Percentiles rank a stretch among this genome's conserved stretches.
These are phyloP conservation scores for Penicillium freii DNA, from an alignment of 2,329 filamentous ascomycete genomes.

Conservation along the genomic window DNA sequence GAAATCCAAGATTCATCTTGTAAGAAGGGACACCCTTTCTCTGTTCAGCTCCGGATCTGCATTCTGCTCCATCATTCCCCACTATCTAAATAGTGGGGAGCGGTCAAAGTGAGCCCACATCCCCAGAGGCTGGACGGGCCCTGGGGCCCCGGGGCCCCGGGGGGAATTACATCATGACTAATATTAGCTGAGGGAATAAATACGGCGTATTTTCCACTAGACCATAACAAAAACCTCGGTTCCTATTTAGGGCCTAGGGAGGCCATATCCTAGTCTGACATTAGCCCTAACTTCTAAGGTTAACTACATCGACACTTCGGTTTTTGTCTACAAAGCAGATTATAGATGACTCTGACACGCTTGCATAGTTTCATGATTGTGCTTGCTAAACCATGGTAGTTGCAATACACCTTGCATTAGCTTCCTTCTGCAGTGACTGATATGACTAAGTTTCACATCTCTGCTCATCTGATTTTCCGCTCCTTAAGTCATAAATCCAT, in stretches of 20 bases:
- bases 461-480: too few species aligned
- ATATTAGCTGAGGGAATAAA: too few species aligned
- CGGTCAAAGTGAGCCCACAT: constrained; percentile 12
- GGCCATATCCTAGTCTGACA: too few species aligned
- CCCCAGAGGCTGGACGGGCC: not conserved
- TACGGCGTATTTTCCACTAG: too few species aligned
- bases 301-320: not conserved
- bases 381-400: too few species aligned
- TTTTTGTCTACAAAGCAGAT: not conserved
- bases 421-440: not conserved
- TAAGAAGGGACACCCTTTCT: not conserved
- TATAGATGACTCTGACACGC: not conserved
- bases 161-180: not conserved
- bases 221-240: too few species aligned
- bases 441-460: not conserved
- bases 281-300: not conserved
- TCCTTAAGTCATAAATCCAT: not conserved
- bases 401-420: not conserved
- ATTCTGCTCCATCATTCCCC: not conserved
- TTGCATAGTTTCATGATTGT: not conserved
- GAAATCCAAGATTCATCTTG: not conserved
- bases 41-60: not conserved
- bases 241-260: too few species aligned
- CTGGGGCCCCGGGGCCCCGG: too few species aligned
- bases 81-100: not conserved